Evolutionary conservation across 805 yeast genomes (phyloP), one percentile per base, ranked within the genome.

Genomic region (Pichia deserticola): DNA sequence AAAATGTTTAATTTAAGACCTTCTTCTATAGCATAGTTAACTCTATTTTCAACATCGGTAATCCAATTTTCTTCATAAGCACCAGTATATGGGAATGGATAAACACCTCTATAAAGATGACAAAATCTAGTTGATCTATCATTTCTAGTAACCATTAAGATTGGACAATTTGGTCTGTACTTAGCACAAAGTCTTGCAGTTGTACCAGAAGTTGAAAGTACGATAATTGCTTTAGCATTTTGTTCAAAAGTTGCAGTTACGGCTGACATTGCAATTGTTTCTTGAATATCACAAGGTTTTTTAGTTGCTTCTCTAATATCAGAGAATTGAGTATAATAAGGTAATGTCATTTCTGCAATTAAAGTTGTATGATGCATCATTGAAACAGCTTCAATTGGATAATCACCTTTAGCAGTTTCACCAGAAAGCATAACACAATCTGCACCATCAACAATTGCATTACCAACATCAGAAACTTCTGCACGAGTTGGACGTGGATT

Each of bases 401-500:
- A 93, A 80, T 83, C 82, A 79, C 99, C 99, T 84, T 93, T 93
- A 67, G 99, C 99, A 64, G 99, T 93, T 79, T 93, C 99, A 72
- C 99, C 99, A 51, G 96, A 86, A 71, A 93, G 82, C 99, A 93
- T 93, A 70, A 93, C 98, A 86, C 99, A 93, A 78, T 93, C 99
- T 66, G 98, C 97, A 76, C 99, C 99, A 68, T 93, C 99, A 69
- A 93, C 81, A 60, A 93, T 87, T 63, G 99, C 99, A 75, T 93
- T 93, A 76, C 99, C 99, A 57, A 93, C 99, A 73, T 93, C 99
- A 51, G 96, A 85, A 54, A 93, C 99, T 78, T 93, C 99, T 61
- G 99, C 99, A 78, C 99, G 87, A 70, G 99, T 93, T 74, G 99
- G 99, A 76, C 99, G 86, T 72, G 99, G 99, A 86, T 93, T 93